Conservation (phyloP, 176 grass and related monocot genomes). For the Aegilops bicornis region DNA sequence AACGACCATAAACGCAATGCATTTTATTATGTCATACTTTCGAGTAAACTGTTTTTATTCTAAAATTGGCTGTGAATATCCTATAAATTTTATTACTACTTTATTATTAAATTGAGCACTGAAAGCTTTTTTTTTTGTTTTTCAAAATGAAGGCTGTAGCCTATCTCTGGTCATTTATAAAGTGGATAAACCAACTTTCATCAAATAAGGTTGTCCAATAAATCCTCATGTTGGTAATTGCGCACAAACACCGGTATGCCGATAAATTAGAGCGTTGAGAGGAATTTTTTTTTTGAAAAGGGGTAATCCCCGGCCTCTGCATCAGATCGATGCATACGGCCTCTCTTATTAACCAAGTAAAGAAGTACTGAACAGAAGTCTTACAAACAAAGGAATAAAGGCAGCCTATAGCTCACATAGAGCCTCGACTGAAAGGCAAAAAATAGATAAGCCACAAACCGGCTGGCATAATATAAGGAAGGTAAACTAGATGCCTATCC, state of each 20-base stretch:
- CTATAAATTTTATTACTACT: neutral
- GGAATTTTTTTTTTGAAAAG: no score
- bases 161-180: no score
- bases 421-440: no score
- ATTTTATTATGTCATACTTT: neutral
- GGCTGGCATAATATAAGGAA: no score
- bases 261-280: neutral
- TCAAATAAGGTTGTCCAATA: neutral
- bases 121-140: neutral
- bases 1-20: neutral
- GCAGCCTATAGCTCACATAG: no score
- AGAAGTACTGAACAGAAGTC: no score
- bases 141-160: neutral
- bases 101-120: neutral
- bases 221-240: neutral
- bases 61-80: neutral
- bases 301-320: no score
- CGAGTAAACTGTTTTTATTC: neutral
- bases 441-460: no score
- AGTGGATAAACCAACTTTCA: neutral
- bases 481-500: no score
- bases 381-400: no score
- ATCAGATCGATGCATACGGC: no score
- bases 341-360: no score
- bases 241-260: neutral